Evolutionary conservation across 2,329 filamentous ascomycete genomes (phyloP).

Genomic region (Pseudocercospora ulei): DNA sequence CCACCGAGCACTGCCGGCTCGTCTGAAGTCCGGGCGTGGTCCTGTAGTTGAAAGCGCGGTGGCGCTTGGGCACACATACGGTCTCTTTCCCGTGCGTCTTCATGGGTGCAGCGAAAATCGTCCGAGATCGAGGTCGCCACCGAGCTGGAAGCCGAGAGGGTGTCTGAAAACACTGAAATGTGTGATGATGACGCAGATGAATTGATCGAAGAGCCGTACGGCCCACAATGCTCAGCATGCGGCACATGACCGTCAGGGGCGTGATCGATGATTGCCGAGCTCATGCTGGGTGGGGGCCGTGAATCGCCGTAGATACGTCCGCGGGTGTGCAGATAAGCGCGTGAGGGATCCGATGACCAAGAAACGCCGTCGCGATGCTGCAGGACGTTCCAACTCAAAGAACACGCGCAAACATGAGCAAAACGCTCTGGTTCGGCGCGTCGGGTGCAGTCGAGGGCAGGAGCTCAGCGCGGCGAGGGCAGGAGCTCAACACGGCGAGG

Average conservation of each 20-base stretch:
- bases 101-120: constrained; percentile 44
- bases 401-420: constrained; percentile 18
- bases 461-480: background rate
- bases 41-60: constrained; percentile 15
- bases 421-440: constrained; percentile 12
- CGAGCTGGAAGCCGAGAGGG: constrained; percentile 38
- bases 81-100: constrained; percentile 27
- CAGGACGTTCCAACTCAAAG: constrained; percentile 23
- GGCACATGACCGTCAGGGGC: constrained; percentile 30
- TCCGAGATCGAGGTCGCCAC: constrained; percentile 54
- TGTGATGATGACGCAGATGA: constrained; percentile 67
- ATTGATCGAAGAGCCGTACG: constrained; percentile 61
- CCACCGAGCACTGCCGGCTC: constrained; percentile 10
- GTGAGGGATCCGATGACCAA: constrained; percentile 20
- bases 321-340: constrained; percentile 25
- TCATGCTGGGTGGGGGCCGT: constrained; percentile 29
- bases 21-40: constrained; percentile 8
- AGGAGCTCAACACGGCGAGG: background rate
- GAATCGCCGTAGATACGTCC: constrained; percentile 24
- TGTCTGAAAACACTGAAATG: constrained; percentile 66
- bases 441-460: background rate
- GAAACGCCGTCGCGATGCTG: constrained; percentile 29
- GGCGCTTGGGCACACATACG: constrained; percentile 23
- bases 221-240: constrained; percentile 34
- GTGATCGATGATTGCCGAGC: constrained; percentile 18